Evolutionary conservation across 345 rosid species (phyloP).

Genomic region (Streptanthus diversifolius): DNA sequence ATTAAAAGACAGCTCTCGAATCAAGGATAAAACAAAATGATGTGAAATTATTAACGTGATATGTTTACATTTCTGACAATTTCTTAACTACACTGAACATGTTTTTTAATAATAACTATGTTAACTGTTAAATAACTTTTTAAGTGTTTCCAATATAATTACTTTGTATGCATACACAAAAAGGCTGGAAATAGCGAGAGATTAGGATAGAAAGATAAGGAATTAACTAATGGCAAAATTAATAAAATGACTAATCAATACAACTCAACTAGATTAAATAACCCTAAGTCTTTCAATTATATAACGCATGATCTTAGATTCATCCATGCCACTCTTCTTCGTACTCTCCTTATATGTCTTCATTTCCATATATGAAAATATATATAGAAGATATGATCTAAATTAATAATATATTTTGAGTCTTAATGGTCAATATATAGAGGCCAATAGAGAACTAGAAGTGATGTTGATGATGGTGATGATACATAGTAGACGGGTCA

Average conservation of each 20-base stretch:
- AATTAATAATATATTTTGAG: slow-evolving; percentile 21
- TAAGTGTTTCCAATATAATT: not conserved
- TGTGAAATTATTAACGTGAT: not conserved
- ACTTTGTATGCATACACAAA: not conserved
- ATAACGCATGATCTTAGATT: not conserved
- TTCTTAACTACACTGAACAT: not conserved
- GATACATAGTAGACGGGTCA: slow-evolving; percentile 52
- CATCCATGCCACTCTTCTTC: slow-evolving; percentile 8
- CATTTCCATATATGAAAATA: slow-evolving; percentile 15
- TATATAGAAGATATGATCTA: slow-evolving; percentile 7
- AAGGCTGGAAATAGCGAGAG: not conserved
- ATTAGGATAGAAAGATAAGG: not conserved
- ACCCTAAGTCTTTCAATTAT: slow-evolving; percentile 9
- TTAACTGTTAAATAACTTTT: not conserved
- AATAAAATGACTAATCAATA: slow-evolving; percentile 19
- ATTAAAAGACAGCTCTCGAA: slow-evolving; percentile 28
- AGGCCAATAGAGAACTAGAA: slow-evolving; percentile 42
- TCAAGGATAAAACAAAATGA: slow-evolving; percentile 23
- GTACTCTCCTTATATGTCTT: slow-evolving; percentile 13
- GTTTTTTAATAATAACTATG: not conserved
- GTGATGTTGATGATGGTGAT: slow-evolving; percentile 72
- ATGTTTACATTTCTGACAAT: not conserved
- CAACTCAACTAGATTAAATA: slow-evolving; percentile 4
- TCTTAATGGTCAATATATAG: slow-evolving; percentile 20
- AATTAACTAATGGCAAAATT: not conserved